Evolutionary conservation across 805 yeast species (phyloP), one percentile per base, ranked within the genome.

Genomic region (Pichia californica): DNA sequence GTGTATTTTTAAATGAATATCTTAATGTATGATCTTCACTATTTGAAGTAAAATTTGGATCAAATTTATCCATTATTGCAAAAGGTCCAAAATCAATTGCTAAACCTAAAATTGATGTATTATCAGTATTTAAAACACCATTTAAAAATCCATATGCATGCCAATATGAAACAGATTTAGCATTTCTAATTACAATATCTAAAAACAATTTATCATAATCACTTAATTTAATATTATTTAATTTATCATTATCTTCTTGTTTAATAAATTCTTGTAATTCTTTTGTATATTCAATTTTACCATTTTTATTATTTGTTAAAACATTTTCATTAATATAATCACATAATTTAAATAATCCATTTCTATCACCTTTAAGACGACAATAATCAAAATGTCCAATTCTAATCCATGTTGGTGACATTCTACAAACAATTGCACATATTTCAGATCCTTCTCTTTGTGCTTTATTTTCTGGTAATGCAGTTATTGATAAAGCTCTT

Each of bases 51-150:
- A 74, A 91, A 38, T 72, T 62, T 14, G 94, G 89, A 55, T 87
- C 81, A 58, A 82, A 91, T 36, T 74, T 76, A 57, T 89, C 96
- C 83, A 89, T 74, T 47, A 88, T 83, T 16, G 94, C 85, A 65
- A 86, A 93, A 1, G 99, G 98, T 3, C 98, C 99, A 62, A 83
- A 93, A 62, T 91, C 99, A 62, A 93, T 76, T 0, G 95, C 77
- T 10, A 88, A 67, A 0, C 99, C 99, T 35, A 83, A 56, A n/a
- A 91, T 71, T 0, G 96, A 86, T 1, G 96, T 87, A 58, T 91
- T 91, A 58, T 91, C 99, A 0, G 98, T 89, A 60, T 91, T 91
- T 44, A 93, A 67, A 5, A 93, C 98, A 13, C 99, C 99, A 56
- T 91, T 93, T 52, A 89, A 62, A 55, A 91, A 89, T 3, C 97